Evolutionary conservation across 441 rosid genomes (phyloP).

Genomic region (Populus hybrid): DNA sequence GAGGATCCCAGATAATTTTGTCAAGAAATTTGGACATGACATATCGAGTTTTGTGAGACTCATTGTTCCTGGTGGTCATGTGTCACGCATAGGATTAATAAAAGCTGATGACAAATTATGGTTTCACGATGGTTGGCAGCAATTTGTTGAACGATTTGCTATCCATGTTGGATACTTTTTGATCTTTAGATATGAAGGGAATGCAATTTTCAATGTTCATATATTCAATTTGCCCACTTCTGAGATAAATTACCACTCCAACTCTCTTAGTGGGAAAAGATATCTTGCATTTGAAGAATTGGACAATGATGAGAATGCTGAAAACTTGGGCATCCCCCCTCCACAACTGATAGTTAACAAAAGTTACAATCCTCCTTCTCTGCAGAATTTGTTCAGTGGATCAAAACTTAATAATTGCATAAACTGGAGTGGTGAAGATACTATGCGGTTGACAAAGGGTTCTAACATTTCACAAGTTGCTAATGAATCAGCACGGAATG

Average conservation of each 20-base stretch:
- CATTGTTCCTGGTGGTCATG: slow-evolving; percentile 84
- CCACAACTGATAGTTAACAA: slow-evolving; percentile 34
- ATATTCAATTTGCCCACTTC: slow-evolving; percentile 78
- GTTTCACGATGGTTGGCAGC: slow-evolving; percentile 95
- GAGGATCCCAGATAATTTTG: slow-evolving; percentile 93
- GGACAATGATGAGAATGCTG: slow-evolving; percentile 73
- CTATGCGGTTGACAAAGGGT: slow-evolving; percentile 33
- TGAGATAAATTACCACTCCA: slow-evolving; percentile 82
- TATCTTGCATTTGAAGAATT: slow-evolving; percentile 71
- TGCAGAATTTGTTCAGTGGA: slow-evolving; percentile 61
- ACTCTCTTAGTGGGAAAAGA: slow-evolving; percentile 49
- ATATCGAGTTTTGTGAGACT: slow-evolving; percentile 71
- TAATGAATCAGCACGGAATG: slow-evolving; percentile 28
- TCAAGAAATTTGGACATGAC: slow-evolving; percentile 78
- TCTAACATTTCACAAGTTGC: slow-evolving; percentile 28
- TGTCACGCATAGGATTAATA: slow-evolving; percentile 76
- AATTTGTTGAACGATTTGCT: slow-evolving; percentile 76
- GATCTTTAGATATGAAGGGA: slow-evolving; percentile 91
- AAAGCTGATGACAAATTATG: slow-evolving; percentile 76
- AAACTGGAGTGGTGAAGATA: slow-evolving; percentile 41
- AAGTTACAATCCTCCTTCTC: slow-evolving; percentile 46
- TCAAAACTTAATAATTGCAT: slow-evolving; percentile 34
- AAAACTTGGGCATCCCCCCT: slow-evolving; percentile 35
- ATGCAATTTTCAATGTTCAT: slow-evolving; percentile 73
- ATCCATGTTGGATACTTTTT: slow-evolving; percentile 85